A percentile compares a stretch with the other conserved stretches of the same genome.
Evolutionary conservation across 495 filamentous ascomycete species (phyloP).

Genomic region (Neurospora sp.): DNA sequence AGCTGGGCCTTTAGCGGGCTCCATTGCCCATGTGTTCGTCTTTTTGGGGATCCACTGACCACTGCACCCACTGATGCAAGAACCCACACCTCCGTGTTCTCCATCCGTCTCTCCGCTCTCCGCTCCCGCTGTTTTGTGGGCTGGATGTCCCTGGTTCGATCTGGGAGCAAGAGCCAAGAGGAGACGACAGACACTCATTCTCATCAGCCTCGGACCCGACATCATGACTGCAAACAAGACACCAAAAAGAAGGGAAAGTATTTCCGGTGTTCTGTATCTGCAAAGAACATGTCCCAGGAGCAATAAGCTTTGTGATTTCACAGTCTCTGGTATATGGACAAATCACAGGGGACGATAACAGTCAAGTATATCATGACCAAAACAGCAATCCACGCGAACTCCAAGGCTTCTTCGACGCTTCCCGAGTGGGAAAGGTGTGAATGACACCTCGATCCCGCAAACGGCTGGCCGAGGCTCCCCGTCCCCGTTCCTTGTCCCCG

Average conservation of each 20-base stretch:
- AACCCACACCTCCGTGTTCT: background rate
- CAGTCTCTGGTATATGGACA: background rate
- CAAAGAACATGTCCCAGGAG: background rate
- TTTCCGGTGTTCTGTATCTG: background rate
- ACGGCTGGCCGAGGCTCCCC: background rate
- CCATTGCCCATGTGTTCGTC: background rate
- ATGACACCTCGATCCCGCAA: background rate
- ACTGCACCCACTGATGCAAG: background rate
- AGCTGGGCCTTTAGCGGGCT: background rate
- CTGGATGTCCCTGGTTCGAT: background rate
- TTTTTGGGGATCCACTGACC: background rate
- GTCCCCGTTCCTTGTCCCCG: background rate
- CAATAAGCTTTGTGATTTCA: background rate
- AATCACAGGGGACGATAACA: background rate
- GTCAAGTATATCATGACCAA: background rate
- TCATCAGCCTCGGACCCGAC: background rate
- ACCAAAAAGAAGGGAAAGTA: background rate
- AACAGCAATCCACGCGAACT: background rate
- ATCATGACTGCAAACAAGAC: background rate
- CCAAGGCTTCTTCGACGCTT: background rate
- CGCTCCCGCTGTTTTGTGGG: background rate
- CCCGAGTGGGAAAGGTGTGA: background rate
- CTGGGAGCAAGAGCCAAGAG: background rate
- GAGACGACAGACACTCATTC: background rate
- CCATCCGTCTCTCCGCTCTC: background rate